A percentile compares a stretch with the other conserved stretches of the same genome.
phyloP scores from a whole-genome alignment of 192 early-diverging fungal genomes.

The Backusella psychrophila region DNA sequence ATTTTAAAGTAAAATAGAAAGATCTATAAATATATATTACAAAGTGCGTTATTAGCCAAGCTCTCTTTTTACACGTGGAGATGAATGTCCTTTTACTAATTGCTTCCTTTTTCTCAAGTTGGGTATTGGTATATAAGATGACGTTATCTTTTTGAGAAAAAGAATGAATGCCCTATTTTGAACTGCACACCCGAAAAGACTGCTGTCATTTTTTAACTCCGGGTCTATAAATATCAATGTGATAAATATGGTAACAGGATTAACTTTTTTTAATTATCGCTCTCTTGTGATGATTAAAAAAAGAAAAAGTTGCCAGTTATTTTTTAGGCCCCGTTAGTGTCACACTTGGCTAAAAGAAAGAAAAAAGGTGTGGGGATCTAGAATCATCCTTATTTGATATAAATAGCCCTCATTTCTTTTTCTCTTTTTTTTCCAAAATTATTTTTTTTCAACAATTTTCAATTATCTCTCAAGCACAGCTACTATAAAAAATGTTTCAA shows the following conservation, averaged over 20 bases:
- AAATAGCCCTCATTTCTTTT: background rate
- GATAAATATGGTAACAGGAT: background rate
- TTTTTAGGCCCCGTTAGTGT: background rate
- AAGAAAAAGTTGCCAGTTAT: background rate
- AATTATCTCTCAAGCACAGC: background rate
- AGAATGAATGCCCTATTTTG: background rate
- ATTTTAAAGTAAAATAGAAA: background rate
- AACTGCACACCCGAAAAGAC: background rate
- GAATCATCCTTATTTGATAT: background rate
- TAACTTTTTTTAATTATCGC: background rate
- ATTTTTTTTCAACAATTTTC: background rate
- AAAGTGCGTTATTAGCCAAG: background rate
- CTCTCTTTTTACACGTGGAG: background rate
- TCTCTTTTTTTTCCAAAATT: background rate
- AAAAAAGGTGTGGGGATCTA: background rate
- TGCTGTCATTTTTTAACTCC: conserved; percentile 7
- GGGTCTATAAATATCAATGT: background rate
- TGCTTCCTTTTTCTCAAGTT: background rate
- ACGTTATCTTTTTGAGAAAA: background rate
- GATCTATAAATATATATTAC: background rate
- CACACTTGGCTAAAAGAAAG: background rate
- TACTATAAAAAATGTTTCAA: conserved; percentile 10
- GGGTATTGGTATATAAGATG: background rate
- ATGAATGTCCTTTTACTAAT: background rate
- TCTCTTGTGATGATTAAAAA: background rate